These are phyloP conservation scores for Musa acuminata DNA, from an alignment of 176 grass and related monocot species.

Conservation along the genomic window DNA sequence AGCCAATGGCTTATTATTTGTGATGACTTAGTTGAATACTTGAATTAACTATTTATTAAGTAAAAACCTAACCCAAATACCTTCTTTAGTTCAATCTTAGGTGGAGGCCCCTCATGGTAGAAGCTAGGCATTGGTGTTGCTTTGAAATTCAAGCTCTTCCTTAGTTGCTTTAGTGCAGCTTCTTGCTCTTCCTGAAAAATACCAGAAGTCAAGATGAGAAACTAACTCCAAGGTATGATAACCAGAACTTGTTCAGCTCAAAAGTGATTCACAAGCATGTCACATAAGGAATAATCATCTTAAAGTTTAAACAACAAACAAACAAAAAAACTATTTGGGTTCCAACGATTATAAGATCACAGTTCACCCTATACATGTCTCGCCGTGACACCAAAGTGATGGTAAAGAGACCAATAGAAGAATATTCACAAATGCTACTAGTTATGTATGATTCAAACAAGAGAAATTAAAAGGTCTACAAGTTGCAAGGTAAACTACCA, in stretches of 20 bases:
- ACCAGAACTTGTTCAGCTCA: neutral
- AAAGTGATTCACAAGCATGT: neutral
- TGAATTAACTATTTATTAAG: neutral
- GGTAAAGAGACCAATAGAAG: no score
- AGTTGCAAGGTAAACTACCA: no score
- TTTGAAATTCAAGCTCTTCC: slow-evolving; percentile 60
- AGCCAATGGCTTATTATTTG: neutral
- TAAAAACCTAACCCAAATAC: slow-evolving; percentile 27
- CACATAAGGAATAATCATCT: no score
- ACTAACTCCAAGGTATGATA: neutral
- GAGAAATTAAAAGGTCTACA: neutral
- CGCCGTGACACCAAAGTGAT: no score
- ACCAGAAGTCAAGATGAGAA: neutral
- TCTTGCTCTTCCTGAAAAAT: slow-evolving; percentile 80
- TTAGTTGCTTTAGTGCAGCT: slow-evolving; percentile 68
- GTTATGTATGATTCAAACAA: neutral
- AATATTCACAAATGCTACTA: no score
- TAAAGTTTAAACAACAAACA: no score
- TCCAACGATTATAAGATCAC: no score
- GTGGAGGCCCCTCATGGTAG: slow-evolving; percentile 85
- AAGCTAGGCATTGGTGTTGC: slow-evolving; percentile 95
- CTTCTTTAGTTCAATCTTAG: slow-evolving; percentile 92
- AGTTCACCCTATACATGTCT: no score
- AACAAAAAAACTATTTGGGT: no score
- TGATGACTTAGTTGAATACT: neutral